Conservation (phyloP, 768 basidiomycete species). For the Brasilioporus rufonigricans region DNA sequence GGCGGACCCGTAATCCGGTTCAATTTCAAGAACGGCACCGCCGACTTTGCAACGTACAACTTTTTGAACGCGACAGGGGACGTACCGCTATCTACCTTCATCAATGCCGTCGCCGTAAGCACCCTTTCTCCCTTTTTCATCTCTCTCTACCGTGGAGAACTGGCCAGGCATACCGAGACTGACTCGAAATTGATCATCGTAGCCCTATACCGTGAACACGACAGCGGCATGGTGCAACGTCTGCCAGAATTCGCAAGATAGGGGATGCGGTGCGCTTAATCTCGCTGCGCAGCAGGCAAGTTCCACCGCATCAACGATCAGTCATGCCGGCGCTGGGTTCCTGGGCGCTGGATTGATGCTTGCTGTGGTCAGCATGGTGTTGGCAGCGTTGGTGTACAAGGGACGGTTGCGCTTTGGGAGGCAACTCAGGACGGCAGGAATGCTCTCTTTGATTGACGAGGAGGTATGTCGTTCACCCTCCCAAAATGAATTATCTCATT, state of each 20-base stretch:
- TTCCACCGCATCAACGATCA: constrained; percentile 39
- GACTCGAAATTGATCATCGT: neutral
- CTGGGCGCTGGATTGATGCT: constrained; percentile 59
- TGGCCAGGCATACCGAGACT: no score
- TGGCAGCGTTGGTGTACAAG: constrained; percentile 40
- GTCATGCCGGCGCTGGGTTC: constrained; percentile 63
- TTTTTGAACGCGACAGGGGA: constrained; percentile 47
- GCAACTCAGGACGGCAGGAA: constrained; percentile 1
- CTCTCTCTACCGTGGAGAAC: no score
- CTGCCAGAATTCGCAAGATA: constrained; percentile 54
- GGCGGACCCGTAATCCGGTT: constrained; percentile 56
- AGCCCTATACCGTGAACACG: constrained; percentile 52
- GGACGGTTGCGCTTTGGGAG: constrained; percentile 35
- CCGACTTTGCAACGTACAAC: constrained; percentile 45
- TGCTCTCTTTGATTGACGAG: neutral
- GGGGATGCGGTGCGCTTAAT: constrained; percentile 54
- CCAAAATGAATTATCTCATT: neutral
- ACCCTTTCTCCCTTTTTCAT: no score
- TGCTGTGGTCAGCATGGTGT: constrained; percentile 37
- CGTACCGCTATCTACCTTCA: constrained; percentile 52
- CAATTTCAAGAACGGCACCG: constrained; percentile 69
- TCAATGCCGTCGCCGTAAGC: constrained; percentile 39
- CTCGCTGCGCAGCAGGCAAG: constrained; percentile 28
- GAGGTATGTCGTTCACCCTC: neutral
- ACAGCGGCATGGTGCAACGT: constrained; percentile 56